phyloP scores from a whole-genome alignment of 208 protist genomes.

The Leishmania tropica region DNA sequence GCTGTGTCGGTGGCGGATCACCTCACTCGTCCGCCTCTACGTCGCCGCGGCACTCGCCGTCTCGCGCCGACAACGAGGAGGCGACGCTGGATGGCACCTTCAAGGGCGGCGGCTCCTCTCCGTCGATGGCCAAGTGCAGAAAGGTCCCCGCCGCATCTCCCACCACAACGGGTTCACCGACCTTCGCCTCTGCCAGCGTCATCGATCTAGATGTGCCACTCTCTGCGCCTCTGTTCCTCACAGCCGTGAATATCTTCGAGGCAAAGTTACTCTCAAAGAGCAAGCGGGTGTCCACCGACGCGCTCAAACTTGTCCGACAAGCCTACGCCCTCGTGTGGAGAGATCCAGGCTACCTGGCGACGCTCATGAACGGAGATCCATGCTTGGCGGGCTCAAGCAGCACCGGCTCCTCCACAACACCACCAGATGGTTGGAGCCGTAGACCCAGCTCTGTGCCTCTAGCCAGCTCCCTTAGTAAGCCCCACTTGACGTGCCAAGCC shows the following conservation, averaged over 20 bases:
- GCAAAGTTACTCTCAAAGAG: conserved; percentile 57
- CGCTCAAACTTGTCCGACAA: conserved; percentile 68
- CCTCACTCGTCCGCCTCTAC: conserved; percentile 15
- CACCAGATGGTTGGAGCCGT: neutral
- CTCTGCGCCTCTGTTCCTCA: conserved; percentile 56
- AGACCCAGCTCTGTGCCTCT: neutral
- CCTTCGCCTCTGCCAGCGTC: conserved; percentile 10
- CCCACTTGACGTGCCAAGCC: conserved; percentile 3
- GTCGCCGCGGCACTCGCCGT: conserved; percentile 26
- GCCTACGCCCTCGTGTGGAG: conserved; percentile 76
- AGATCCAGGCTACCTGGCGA: conserved; percentile 38
- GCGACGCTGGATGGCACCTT: neutral
- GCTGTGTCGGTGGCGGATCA: conserved; percentile 34
- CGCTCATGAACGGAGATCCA: conserved; percentile 22
- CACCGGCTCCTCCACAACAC: neutral
- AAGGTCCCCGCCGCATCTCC: neutral
- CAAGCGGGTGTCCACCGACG: conserved; percentile 56
- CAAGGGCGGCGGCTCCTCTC: neutral
- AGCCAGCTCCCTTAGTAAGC: neutral
- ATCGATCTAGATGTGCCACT: conserved; percentile 64
- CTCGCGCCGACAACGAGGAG: conserved; percentile 23
- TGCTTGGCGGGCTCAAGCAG: neutral
- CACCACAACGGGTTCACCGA: neutral
- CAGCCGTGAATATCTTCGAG: conserved; percentile 75
- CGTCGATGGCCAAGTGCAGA: neutral